Conservation (phyloP, 768 basidiomycete species). For the Sporobolomyces phaffii region DNA sequence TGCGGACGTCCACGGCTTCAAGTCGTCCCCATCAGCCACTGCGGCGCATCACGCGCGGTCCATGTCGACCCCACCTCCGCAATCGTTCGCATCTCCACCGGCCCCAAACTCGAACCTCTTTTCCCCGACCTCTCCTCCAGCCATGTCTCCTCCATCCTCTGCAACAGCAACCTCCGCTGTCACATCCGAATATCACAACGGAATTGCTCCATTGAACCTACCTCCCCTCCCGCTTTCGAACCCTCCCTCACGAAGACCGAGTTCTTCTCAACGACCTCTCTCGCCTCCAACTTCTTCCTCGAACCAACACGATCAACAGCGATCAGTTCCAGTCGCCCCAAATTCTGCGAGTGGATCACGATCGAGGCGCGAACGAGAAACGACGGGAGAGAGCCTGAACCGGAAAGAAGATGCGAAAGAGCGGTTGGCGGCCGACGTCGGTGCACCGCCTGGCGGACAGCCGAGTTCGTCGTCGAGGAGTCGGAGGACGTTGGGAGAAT, state of each 20-base stretch:
- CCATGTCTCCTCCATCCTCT: background rate
- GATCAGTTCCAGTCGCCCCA: background rate
- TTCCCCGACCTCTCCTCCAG: background rate
- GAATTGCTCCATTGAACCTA: background rate
- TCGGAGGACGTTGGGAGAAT: constrained; percentile 66
- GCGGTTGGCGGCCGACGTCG: background rate
- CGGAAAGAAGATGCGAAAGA: background rate
- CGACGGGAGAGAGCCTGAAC: background rate
- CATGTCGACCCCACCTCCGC: background rate
- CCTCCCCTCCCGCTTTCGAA: constrained; percentile 5
- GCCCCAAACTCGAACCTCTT: background rate
- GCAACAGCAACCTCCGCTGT: background rate
- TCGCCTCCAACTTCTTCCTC: background rate
- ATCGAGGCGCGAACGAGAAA: background rate
- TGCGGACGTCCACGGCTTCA: no score
- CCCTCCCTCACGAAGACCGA: background rate
- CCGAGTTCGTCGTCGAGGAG: constrained; percentile 4
- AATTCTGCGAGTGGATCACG: background rate
- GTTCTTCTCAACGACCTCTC: background rate
- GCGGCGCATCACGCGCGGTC: background rate
- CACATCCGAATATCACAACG: no score
- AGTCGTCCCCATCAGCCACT: no score
- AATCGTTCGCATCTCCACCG: background rate
- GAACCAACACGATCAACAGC: background rate
- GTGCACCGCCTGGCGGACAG: background rate